Evolutionary conservation across 805 yeast species (phyloP).

Genomic region (Barnettozyma californica): DNA sequence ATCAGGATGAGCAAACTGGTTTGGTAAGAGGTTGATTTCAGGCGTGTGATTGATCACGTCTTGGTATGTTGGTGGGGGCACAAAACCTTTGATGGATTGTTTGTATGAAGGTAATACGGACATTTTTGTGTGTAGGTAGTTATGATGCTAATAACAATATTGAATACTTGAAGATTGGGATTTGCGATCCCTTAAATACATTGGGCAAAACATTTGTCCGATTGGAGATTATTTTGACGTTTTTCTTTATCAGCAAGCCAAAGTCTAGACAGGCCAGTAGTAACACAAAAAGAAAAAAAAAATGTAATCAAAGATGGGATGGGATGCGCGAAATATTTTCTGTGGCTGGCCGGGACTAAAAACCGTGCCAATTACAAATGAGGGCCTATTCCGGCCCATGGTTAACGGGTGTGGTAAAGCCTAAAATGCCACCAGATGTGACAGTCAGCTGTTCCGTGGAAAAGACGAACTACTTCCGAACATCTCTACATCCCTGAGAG

Average conservation of each 20-base stretch:
- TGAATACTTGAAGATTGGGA: neutral
- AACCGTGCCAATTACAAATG: neutral
- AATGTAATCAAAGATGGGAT: neutral
- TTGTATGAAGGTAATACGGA: constrained; percentile 17
- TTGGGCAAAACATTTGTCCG: neutral
- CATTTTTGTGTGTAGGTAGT: neutral
- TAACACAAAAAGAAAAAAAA: too few relatives aligned
- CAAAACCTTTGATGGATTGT: constrained; percentile 12
- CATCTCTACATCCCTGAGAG: too few relatives aligned
- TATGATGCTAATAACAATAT: neutral
- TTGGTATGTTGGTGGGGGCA: constrained; percentile 22
- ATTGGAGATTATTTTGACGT: neutral
- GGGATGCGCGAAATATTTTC: neutral
- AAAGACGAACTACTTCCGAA: too few relatives aligned
- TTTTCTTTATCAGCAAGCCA: neutral
- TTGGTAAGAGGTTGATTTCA: constrained; percentile 9
- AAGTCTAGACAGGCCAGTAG: neutral
- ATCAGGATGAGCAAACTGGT: constrained; percentile 11
- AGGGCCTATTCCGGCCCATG: neutral
- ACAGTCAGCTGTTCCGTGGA: neutral
- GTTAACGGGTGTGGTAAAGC: neutral
- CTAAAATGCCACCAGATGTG: too few relatives aligned
- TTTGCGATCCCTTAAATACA: neutral
- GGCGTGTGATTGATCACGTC: constrained; percentile 8
- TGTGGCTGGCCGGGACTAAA: neutral